Conservation (phyloP, 441 rosid species). For the Monsonia emarginata region DNA sequence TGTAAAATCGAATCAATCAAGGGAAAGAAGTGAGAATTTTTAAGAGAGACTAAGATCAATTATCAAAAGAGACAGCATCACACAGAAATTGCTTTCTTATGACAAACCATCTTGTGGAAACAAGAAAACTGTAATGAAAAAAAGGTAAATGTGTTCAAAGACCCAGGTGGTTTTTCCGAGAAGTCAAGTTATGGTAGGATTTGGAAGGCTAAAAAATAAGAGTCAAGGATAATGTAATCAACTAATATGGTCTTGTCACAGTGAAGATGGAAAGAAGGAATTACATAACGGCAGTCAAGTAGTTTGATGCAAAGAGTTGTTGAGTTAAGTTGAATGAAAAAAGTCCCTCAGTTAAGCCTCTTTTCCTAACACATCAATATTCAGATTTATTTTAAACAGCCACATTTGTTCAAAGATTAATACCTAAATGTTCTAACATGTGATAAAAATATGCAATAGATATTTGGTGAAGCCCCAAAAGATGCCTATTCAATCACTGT, state of each 20-base stretch:
- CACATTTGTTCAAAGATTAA: neutral
- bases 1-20: constrained; percentile 25
- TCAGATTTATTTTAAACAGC: neutral
- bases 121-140: neutral
- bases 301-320: neutral
- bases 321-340: neutral
- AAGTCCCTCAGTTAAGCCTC: neutral
- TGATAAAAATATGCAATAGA: no score
- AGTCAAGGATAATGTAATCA: neutral
- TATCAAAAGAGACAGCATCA: constrained; percentile 1
- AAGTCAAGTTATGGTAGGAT: neutral
- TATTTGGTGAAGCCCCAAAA: neutral
- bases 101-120: constrained; percentile 10
- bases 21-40: neutral
- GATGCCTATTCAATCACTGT: neutral
- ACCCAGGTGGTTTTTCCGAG: neutral
- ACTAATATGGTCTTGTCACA: neutral
- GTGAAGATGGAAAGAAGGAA: neutral
- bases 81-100: neutral
- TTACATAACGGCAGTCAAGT: neutral
- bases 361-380: neutral
- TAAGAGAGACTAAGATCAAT: constrained; percentile 7
- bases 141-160: neutral
- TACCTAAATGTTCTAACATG: neutral
- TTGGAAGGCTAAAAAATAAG: constrained; percentile 3